Conservation (phyloP, 208 protist genomes). For the Leishmania braziliensis region DNA sequence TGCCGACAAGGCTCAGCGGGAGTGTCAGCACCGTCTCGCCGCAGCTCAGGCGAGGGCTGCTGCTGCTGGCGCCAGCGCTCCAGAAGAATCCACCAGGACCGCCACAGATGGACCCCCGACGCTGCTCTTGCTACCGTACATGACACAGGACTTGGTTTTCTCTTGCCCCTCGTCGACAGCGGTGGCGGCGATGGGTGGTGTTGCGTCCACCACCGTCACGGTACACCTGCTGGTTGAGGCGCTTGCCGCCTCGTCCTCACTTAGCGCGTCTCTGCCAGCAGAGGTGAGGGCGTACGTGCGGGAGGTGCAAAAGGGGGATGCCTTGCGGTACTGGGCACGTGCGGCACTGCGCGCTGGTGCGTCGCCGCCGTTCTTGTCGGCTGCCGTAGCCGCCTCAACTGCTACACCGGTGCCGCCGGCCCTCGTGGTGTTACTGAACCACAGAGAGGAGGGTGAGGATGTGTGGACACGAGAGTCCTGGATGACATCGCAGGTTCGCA, state of each 20-base stretch:
- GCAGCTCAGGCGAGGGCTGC: constrained; percentile 33
- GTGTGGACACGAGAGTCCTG: constrained; percentile 11
- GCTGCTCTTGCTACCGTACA: constrained; percentile 20
- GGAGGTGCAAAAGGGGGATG: constrained; percentile 8
- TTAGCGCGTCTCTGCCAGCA: constrained; percentile 3
- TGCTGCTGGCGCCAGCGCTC: background rate
- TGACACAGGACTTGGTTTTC: constrained; percentile 20
- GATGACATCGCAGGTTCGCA: background rate
- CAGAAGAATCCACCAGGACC: background rate
- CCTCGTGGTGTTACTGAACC: constrained; percentile 1
- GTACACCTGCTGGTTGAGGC: constrained; percentile 19
- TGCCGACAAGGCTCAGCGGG: constrained; percentile 21
- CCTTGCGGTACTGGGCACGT: constrained; percentile 17
- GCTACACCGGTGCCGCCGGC: background rate
- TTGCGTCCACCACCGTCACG: background rate
- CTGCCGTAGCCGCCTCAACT: constrained; percentile 13
- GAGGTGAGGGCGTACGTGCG: constrained; percentile 28
- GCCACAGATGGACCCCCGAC: background rate
- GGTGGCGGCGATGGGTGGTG: background rate
- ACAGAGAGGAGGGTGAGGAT: background rate
- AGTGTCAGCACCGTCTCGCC: constrained; percentile 43
- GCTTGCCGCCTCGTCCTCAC: background rate
- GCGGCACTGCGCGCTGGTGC: constrained; percentile 13
- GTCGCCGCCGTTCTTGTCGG: constrained; percentile 25
- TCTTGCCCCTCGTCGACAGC: background rate